phyloP scores from a whole-genome alignment of 2,329 filamentous ascomycete genomes.

The Penicillium palitans region DNA sequence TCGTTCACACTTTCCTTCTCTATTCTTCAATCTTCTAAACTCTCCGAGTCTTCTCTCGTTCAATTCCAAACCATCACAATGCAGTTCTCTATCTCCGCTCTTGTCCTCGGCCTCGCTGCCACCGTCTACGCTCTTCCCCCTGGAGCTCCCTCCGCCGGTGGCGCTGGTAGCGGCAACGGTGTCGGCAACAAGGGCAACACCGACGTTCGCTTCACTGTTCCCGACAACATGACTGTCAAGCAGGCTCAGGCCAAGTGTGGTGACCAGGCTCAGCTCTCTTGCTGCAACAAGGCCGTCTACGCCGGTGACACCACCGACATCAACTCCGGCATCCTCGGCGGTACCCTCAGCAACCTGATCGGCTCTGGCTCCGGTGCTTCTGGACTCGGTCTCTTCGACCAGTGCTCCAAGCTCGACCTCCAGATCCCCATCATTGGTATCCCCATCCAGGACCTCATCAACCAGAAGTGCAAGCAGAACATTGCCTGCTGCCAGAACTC shows the following conservation, averaged over 20 bases:
- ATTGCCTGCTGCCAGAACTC: constrained; percentile 44
- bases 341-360: constrained; percentile 38
- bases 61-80: constrained; percentile 38
- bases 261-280: constrained; percentile 41
- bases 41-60: constrained; percentile 30
- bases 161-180: constrained; percentile 27
- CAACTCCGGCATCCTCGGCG: constrained; percentile 35
- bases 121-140: constrained; percentile 35
- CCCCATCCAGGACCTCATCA: constrained; percentile 35
- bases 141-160: constrained; percentile 20
- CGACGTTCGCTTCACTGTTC: constrained; percentile 37
- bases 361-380: constrained; percentile 35
- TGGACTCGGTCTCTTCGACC: constrained; percentile 42
- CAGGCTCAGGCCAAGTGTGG: constrained; percentile 43
- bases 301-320: constrained; percentile 38
- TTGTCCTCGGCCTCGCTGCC: constrained; percentile 38
- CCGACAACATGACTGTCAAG: constrained; percentile 35
- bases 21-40: constrained; percentile 9
- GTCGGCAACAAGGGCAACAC: constrained; percentile 36
- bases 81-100: constrained; percentile 38
- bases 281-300: constrained; percentile 43
- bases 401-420: constrained; percentile 44
- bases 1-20: constrained; percentile 32
- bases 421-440: constrained; percentile 32
- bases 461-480: constrained; percentile 44